Base-by-base conservation (phyloP, 805 yeast species). In the Hanseniaspora hatyaiensis region DNA sequence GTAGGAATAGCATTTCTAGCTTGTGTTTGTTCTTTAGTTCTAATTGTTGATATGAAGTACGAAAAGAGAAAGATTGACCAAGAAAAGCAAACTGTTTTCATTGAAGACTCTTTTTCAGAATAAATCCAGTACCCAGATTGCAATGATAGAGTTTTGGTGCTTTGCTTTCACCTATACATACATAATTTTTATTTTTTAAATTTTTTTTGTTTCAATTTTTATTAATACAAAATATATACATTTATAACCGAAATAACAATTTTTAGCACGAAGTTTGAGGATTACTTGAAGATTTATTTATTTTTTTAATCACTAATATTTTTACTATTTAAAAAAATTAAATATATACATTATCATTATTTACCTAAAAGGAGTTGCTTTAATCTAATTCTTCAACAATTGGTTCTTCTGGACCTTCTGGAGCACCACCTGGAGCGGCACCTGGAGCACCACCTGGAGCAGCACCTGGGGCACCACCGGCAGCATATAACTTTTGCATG, bases 401-500 rank as follows among this genome's bases (percentile, higher is more conserved):
- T 65, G 88, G 89, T 53, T 71, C 76, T 57, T 69, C 74, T 56
- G 74, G 75, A 62, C 74, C 73, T 54, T 74, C 80, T 61, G 78
- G 78, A 56, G 74, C 75, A 62, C 74, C 73, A 54, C 74, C 80
- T 61, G 78, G 78, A 66, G 72, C 78, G 59, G 78, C 83, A 60
- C 68, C 75, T 65, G 71, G 69, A 59, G 73, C 67, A 60, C 75
- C 86, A 61, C 86, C 87, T 59, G 82, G 82, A 54, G 72, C 72
- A 58, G 74, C 85, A 59, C 79, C 79, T 61, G 82, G 82, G 66
- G 85, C 95, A 72, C 94, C 95, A 55, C 67, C 69, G 58, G 80
- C 87, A 70, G 83, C 89, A 80, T 89, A 89, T 77, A 92, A 84
- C 78, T 87, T 86, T 66, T 87, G 76, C 82, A 88, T 82, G 73